A percentile compares a stretch with the other conserved stretches of the same genome.
phyloP scores from a whole-genome alignment of 208 protist species.

The Borovskyia barvae region DNA sequence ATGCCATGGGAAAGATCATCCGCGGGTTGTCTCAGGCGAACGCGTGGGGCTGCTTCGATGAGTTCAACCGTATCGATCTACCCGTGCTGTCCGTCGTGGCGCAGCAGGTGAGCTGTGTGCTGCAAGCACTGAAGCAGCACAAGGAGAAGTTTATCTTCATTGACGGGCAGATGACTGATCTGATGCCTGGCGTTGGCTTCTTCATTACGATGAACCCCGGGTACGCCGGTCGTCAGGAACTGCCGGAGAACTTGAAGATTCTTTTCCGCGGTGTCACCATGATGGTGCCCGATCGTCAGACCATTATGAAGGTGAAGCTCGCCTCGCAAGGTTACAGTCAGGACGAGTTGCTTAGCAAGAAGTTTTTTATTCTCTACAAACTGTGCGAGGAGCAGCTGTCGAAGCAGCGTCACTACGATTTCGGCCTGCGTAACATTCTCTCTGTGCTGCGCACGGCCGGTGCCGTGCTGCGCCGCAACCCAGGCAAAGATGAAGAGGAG shows the following conservation, averaged over 20 bases:
- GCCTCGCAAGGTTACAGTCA: conserved; percentile 92
- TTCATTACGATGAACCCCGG: conserved; percentile 99
- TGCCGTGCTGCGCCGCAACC: conserved; percentile 84
- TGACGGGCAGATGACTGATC: conserved; percentile 88
- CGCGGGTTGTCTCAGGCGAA: conserved; percentile 93
- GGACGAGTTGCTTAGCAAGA: conserved; percentile 92
- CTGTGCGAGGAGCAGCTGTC: conserved; percentile 98
- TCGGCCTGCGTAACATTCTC: conserved; percentile 97
- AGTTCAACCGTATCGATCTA: conserved; percentile 95
- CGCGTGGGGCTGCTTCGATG: conserved; percentile 93
- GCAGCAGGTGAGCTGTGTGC: conserved; percentile 92
- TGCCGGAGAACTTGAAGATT: conserved; percentile 98
- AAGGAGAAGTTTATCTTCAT: conserved; percentile 94
- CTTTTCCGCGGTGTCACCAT: conserved; percentile 98
- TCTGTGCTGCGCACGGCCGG: conserved; percentile 96
- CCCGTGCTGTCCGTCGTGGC: conserved; percentile 94
- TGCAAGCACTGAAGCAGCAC: conserved; percentile 92
- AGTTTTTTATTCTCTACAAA: conserved; percentile 94
- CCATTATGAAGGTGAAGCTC: conserved; percentile 97
- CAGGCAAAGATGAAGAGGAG: conserved; percentile 91
- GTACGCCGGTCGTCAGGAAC: conserved; percentile 97
- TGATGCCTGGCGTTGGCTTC: conserved; percentile 93
- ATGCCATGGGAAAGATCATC: conserved; percentile 95
- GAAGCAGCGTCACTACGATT: conserved; percentile 98
- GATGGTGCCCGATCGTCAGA: conserved; percentile 98